Percentiles rank a stretch among this genome's conserved stretches.
Conservation (phyloP, 164 flowering plant species). For the Aristolochia californica region DNA sequence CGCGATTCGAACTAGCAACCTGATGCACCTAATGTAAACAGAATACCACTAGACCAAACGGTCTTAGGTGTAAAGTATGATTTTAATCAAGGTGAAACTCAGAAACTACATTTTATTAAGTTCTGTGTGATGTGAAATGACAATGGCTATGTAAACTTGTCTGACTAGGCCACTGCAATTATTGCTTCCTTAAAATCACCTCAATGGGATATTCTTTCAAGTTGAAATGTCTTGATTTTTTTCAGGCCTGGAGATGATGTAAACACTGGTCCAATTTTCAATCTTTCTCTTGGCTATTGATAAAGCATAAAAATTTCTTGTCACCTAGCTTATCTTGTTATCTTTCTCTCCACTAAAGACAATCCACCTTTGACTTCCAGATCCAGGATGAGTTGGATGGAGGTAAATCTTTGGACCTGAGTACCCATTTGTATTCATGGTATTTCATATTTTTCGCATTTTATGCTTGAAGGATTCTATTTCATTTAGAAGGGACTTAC, state of each 20-base stretch:
- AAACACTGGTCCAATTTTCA: constrained; percentile 90
- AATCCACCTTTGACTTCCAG: constrained; percentile 22
- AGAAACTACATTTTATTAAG: no score
- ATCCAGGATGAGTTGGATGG: constrained; percentile 79
- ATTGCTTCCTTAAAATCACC: no score
- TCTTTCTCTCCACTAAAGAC: background rate
- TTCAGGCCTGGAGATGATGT: constrained; percentile 75
- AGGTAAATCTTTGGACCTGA: constrained; percentile 79
- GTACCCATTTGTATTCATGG: constrained; percentile 86
- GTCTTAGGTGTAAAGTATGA: no score
- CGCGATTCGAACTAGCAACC: no score
- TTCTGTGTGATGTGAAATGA: no score
- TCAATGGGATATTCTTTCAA: no score
- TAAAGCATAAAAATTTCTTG: constrained; percentile 15
- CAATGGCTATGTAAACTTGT: no score
- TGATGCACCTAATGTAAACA: no score
- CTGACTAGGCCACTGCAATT: no score
- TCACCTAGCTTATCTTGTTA: background rate
- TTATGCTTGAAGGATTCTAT: background rate
- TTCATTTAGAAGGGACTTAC: no score
- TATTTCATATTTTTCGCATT: constrained; percentile 15
- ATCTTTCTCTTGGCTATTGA: constrained; percentile 55
- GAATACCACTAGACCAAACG: no score
- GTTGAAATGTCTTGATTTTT: background rate
- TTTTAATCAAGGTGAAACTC: no score